These are phyloP conservation scores for Haematococcus sp. DNA, from an alignment of 139 green algal species.

Conservation along the genomic window DNA sequence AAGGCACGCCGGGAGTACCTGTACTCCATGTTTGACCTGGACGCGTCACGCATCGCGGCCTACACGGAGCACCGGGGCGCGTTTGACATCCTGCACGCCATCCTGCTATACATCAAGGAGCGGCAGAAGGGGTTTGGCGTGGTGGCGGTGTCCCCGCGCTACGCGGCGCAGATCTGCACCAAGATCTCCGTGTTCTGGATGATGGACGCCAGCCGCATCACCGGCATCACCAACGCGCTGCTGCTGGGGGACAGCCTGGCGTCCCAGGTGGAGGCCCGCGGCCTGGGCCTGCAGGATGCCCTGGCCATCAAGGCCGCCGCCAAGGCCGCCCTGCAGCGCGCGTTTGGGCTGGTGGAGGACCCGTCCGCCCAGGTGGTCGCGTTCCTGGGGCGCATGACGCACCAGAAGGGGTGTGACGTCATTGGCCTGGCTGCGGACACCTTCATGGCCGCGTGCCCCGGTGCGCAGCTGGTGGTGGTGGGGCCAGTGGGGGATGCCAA, in stretches of 20 bases:
- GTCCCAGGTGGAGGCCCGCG: background rate
- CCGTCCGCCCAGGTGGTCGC: conserved; percentile 21
- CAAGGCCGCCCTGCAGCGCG: conserved; percentile 29
- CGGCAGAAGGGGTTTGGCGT: conserved; percentile 32
- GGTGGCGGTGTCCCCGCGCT: conserved; percentile 41
- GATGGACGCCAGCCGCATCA: conserved; percentile 19
- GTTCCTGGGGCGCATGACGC: conserved; percentile 43
- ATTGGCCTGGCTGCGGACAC: conserved; percentile 19
- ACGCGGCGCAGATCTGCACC: conserved; percentile 25
- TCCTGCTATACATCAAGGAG: conserved; percentile 27
- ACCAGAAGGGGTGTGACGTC: conserved; percentile 48
- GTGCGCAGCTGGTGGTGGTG: conserved; percentile 34
- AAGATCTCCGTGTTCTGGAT: conserved; percentile 38
- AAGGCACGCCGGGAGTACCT: conserved; percentile 25
- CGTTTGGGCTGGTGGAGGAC: conserved; percentile 23
- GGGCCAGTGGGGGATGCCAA: conserved; percentile 38
- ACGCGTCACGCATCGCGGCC: conserved; percentile 11
- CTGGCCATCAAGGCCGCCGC: conserved; percentile 21
- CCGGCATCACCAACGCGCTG: conserved; percentile 26
- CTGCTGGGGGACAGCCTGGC: conserved; percentile 15
- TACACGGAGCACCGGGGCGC: conserved; percentile 37
- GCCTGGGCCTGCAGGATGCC: conserved; percentile 16
- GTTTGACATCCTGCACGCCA: conserved; percentile 38
- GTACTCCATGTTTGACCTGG: conserved; percentile 31
- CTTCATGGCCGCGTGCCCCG: conserved; percentile 13